Base-by-base conservation (phyloP, 2,329 filamentous ascomycete genomes). In the Alternaria triticimaculans region DNA sequence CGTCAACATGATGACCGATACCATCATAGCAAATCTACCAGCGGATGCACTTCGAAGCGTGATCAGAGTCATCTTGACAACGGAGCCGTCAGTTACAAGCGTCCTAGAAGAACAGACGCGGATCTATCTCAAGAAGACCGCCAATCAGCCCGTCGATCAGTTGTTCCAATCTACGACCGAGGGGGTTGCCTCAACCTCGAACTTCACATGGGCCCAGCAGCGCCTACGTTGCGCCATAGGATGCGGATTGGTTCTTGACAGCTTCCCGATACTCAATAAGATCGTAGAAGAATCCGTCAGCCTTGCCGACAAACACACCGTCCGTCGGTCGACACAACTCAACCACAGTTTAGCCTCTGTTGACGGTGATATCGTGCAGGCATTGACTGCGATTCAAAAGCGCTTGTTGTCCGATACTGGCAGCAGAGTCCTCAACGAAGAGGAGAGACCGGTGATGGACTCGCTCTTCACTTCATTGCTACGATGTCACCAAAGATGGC, bases 1-100 rank as follows among this genome's bases (percentile, higher is more conserved):
- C 67, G 81, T 84, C 64, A 84, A 84, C 56, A 82, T 84, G 78
- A 84, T 84, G 82, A 81, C 79, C 3, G 82, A 84, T 60, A 82
- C 79, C 5, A 78, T 84, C 60, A 81, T 84, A 56, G 80, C 78
- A n/a, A 84, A 81, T 49, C 64, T 84, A 23, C 75, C 81, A 1
- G 66, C 73, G 1, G 80, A 82, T n/a, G 81, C 77, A 6, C 65
- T 84, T 15, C 79, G 82, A 4, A 73, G 75, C 7, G 73, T 84
- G 6, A 68, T 83, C 56, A 72, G 81, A 59, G 72, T 71, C 61
- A 48, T 41, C 37, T 18, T 41, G 37, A 41, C 37, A 18, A 41
- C 37, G 37, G 37, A 41, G n/a, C 37, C 37, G 18, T 41, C 37
- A 41, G 37, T 11, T 6, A 41, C 37, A 41, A 41, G n/a, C n/a